Base-by-base conservation (phyloP, 805 yeast genomes). In the Priceomyces castillae region DNA sequence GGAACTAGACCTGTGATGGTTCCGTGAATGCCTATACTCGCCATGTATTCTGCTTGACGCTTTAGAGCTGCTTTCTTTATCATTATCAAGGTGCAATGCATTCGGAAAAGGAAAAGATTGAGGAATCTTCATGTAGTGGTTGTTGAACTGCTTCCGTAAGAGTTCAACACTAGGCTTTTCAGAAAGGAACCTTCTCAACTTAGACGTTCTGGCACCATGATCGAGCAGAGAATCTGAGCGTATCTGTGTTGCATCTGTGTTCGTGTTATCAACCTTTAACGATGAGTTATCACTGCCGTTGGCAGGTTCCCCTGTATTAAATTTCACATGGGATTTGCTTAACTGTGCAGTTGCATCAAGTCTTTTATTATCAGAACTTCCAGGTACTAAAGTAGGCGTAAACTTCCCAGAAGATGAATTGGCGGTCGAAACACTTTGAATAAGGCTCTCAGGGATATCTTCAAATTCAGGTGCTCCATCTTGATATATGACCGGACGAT, bases 91-190 rank as follows among this genome's bases (percentile, higher is more conserved):
- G 54, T 71, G 77, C 20, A 61, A 50, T 1, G 75, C 67, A 30
- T 60, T 56, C 2, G 74, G 74, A 45, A 71, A 69, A 14, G 76
- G 73, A n/a, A 56, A 53, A 25, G 54, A 49, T 5, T 57, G 51
- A n/a, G 69, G 71, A 57, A 84, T 71, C 43, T 71, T 74, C 39
- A 64, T 64, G 53, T 75, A 75, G 48, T 77, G 81, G 46, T 76
- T 76, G 33, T 65, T 68, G 58, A 59, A 73, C 34, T 56, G 60
- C 47, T 54, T 50, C 40, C 40, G 30, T 25, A 37, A 37, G 7
- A 22, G 25, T 9, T 34, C 37, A 18, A 34, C 23, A n/a, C 25
- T 34, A 9, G 37, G 25, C 14, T 14, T 22, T 20, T 18, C 26
- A 6, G 37, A 4, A 20, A 34, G 11, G 9, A 34, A 18, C 18